Conservation (phyloP, 1,284 basidiomycete genomes). For the Moesziomyces aphidis region DNA sequence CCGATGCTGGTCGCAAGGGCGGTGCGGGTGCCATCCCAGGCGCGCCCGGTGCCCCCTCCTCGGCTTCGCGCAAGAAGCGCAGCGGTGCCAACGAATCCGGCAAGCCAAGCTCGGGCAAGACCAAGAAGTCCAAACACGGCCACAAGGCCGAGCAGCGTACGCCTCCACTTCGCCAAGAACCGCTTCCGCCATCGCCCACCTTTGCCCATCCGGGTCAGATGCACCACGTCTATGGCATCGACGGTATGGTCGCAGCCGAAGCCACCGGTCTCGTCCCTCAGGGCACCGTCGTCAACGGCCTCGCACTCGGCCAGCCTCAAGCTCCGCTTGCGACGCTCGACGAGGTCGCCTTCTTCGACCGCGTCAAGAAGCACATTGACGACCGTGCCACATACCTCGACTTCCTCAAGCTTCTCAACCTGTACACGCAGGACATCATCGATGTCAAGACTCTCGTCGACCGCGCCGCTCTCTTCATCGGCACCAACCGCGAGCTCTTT, state of each 20-base stretch:
- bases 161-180: conserved; percentile 45
- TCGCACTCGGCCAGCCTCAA: conserved; percentile 61
- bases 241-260: conserved; percentile 55
- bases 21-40: conserved; percentile 74
- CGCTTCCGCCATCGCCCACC: conserved; percentile 37
- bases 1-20: conserved; percentile 72
- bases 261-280: conserved; percentile 52
- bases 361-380: conserved; percentile 84
- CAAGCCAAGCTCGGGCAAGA: conserved; percentile 41
- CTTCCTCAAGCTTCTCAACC: conserved; percentile 93
- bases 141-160: conserved; percentile 54
- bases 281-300: conserved; percentile 42
- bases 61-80: conserved; percentile 54
- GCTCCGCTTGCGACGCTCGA: conserved; percentile 76
- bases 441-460: conserved; percentile 84
- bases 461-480: conserved; percentile 87
- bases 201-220: conserved; percentile 44
- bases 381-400: conserved; percentile 92
- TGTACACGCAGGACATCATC: conserved; percentile 93
- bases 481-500: conserved; percentile 81
- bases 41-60: conserved; percentile 22
- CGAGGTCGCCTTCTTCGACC: conserved; percentile 93
- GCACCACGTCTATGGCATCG: conserved; percentile 56
- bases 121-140: conserved; percentile 64
- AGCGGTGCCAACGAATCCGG: conserved; percentile 47